These are phyloP conservation scores for Botryotinia calthae DNA, from an alignment of 2,329 filamentous ascomycete species.

Conservation along the genomic window DNA sequence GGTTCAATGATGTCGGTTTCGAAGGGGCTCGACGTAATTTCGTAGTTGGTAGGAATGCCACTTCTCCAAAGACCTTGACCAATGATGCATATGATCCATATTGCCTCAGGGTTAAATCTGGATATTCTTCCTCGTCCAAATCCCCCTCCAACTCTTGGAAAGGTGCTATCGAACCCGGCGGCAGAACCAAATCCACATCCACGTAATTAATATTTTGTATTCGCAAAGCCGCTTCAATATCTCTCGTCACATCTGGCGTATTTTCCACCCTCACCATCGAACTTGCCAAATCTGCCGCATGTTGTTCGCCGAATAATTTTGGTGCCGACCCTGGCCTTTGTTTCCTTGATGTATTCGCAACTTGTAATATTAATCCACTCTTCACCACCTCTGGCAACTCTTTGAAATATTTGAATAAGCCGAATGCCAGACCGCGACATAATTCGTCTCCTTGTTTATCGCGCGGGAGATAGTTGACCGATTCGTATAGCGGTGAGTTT, in stretches of 20 bases:
- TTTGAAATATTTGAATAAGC: conserved; percentile 88
- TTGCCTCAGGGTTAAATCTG: conserved; percentile 62
- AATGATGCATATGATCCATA: conserved; percentile 78
- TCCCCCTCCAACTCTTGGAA: conserved; percentile 58
- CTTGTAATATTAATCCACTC: conserved; percentile 59
- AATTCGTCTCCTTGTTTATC: conserved; percentile 96
- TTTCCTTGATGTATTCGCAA: conserved; percentile 45
- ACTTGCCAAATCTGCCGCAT: conserved; percentile 86
- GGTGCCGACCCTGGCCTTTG: conserved; percentile 57
- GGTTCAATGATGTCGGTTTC: conserved; percentile 75
- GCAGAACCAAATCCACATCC: conserved; percentile 84
- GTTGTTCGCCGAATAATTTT: conserved; percentile 79
- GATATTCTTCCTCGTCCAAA: conserved; percentile 63
- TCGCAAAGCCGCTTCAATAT: conserved; percentile 72
- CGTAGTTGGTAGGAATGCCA: conserved; percentile 82
- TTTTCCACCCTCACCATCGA: conserved; percentile 82
- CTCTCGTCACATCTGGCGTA: conserved; percentile 66
- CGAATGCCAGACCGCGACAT: conserved; percentile 86
- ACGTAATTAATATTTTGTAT: conserved; percentile 81
- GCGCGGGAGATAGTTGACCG: conserved; percentile 84
- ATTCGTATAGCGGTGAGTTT: conserved; percentile 84
- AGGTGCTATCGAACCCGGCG: conserved; percentile 68
- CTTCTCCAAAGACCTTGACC: conserved; percentile 76
- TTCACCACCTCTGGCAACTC: conserved; percentile 80
- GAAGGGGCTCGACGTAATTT: conserved; percentile 83